Base-by-base conservation (phyloP, 2,329 filamentous ascomycete genomes). In the Aspergillus japonicus region DNA sequence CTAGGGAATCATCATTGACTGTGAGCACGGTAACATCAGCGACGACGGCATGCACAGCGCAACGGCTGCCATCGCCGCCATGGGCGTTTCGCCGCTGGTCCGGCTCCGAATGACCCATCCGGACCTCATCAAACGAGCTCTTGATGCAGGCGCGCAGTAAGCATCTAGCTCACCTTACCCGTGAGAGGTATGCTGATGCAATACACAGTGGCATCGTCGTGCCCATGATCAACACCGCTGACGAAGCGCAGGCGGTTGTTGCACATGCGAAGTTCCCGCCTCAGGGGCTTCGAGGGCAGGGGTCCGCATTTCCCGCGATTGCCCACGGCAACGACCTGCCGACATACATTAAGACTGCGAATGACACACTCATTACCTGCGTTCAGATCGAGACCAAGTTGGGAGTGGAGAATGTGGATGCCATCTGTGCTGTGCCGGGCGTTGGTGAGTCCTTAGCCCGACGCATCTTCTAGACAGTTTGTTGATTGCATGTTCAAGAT, bases 161-260 rank as follows among this genome's bases (percentile, higher is more conserved):
- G 2, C 31, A n/a, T 21, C 11, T 14, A 2, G 7, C 10, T 19
- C 19, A 44, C 26, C 33, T 12, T 29, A 5, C n/a, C n/a, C 4
- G 2, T 14, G 4, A n/a, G 19, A n/a, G 16, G 10, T 8, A 3
- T 47, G 47, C 23, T 59, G 8, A 59, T 23, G 4, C 0, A 11
- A 1, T 6, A 1, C 24, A n/a, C 23, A 56, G 57, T 68, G 68
- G 69, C 39, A 89, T 87, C 82, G 83, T 91, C 8, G 67, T 71
- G 0, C 69, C 68, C 33, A 35, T 35, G 33, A 16, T 35, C 33
- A 29, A 29, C 26, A 29, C 26, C 26, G 7, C 26, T 3, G 26
- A 29, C 2, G 26, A 29, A 29, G 26, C 26, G 7, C 26, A 5
- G 26, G 26, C 26, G 26, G 26, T 29, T 29, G 26, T 29, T 29